These are phyloP conservation scores for Cucurbitaria berberidis DNA, from an alignment of 2,329 filamentous ascomycete genomes.

Conservation along the genomic window DNA sequence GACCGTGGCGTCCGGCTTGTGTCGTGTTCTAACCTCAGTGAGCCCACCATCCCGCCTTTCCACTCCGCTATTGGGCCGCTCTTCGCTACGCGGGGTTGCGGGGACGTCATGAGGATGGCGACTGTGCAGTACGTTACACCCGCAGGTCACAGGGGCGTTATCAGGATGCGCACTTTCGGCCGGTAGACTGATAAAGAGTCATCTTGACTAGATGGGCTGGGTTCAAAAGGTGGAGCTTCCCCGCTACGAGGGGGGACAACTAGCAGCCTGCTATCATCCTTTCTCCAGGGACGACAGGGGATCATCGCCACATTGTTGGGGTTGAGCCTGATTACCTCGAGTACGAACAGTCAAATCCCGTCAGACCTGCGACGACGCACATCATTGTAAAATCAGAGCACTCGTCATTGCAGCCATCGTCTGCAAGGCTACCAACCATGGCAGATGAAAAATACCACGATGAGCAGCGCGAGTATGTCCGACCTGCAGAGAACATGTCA, in stretches of 20 bases:
- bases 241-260: neutral
- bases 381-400: neutral
- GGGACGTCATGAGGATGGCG: conserved; percentile 18
- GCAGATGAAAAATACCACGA: conserved; percentile 24
- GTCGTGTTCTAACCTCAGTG: neutral
- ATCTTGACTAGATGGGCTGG: neutral
- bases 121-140: conserved; percentile 1
- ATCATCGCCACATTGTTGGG: neutral
- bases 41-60: neutral
- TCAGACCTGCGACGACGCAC: neutral
- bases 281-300: neutral
- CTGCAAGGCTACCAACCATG: conserved; percentile 15
- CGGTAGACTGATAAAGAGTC: neutral
- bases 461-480: conserved; percentile 24
- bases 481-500: conserved; percentile 22
- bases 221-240: conserved; percentile 3
- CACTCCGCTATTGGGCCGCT: conserved; percentile 5
- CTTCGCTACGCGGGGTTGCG: conserved; percentile 10
- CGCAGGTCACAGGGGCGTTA: conserved; percentile 2
- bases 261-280: neutral
- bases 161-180: neutral
- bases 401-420: no score
- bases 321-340: neutral
- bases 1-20: conserved; percentile 1
- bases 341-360: no score